Evolutionary conservation across 345 rosid species (phyloP).

Genomic region (Acer negundo): DNA sequence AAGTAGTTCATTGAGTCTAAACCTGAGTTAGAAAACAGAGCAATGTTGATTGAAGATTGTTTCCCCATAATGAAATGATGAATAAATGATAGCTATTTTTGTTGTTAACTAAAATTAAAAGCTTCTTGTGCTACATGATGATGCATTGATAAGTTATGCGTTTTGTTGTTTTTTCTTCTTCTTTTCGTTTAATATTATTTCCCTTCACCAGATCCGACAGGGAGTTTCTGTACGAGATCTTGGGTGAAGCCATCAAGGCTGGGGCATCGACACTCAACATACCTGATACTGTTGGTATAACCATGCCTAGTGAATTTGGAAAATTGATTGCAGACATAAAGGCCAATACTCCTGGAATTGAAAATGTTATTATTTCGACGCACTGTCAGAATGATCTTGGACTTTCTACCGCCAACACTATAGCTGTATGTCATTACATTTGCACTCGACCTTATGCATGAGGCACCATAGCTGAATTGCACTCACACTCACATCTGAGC

Average conservation of each 20-base stretch:
- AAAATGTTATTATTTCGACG: slow-evolving; percentile 84
- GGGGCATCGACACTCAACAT: slow-evolving; percentile 96
- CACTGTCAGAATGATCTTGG: slow-evolving; percentile 99
- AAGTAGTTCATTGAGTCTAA: not conserved
- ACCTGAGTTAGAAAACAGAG: not conserved
- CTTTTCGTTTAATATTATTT: not conserved
- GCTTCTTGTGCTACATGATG: not conserved
- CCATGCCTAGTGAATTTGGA: slow-evolving; percentile 78
- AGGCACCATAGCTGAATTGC: slow-evolving; percentile 8
- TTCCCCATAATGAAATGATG: not conserved
- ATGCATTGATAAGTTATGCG: not conserved
- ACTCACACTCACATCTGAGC: slow-evolving; percentile 25
- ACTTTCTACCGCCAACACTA: slow-evolving; percentile 94
- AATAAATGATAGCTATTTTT: not conserved
- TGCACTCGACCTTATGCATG: not conserved
- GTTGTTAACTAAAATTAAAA: not conserved
- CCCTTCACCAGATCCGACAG: slow-evolving; percentile 67
- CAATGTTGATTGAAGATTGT: not conserved
- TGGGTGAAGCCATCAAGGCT: slow-evolving; percentile 91
- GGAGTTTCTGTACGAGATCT: slow-evolving; percentile 73
- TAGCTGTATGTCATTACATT: slow-evolving; percentile 56
- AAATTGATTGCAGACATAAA: slow-evolving; percentile 82
- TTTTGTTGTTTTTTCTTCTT: slow-evolving; percentile 7
- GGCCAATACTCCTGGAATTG: slow-evolving; percentile 86
- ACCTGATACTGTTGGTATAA: slow-evolving; percentile 96